phyloP scores from a whole-genome alignment of 495 filamentous ascomycete species.

The Durotheca rogersii region DNA sequence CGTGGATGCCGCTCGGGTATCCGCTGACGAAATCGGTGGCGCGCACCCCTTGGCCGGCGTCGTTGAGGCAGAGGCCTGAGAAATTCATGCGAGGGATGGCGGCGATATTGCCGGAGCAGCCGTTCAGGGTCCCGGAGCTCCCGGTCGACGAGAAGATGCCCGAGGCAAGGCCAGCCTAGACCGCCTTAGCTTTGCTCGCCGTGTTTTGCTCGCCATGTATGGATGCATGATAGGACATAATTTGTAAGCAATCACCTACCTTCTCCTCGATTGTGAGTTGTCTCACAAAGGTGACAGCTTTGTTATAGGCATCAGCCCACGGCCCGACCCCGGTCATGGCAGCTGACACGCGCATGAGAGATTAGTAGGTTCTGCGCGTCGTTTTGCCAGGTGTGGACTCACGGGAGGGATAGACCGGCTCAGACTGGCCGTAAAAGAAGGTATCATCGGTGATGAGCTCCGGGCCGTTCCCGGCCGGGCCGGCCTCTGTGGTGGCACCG shows the following conservation, averaged over 20 bases:
- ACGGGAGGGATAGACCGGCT: constrained; percentile 83
- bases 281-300: constrained; percentile 74
- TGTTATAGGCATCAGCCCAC: constrained; percentile 75
- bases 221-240: too few relatives aligned
- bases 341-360: constrained; percentile 48
- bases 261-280: constrained; percentile 85
- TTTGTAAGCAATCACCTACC: constrained; percentile 50
- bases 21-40: constrained; percentile 60
- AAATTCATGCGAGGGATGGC: constrained; percentile 56
- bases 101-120: constrained; percentile 53
- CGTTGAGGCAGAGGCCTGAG: constrained; percentile 61
- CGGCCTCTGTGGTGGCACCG: not conserved
- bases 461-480: constrained; percentile 16
- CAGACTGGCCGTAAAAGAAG: constrained; percentile 59
- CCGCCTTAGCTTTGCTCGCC: constrained; percentile 50
- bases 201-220: constrained; percentile 13
- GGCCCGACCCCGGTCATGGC: constrained; percentile 44
- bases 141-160: constrained; percentile 39
- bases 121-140: constrained; percentile 36
- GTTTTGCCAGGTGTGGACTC: constrained; percentile 64
- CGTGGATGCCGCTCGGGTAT: constrained; percentile 57
- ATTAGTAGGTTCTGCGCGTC: not conserved
- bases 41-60: constrained; percentile 62
- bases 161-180: constrained; percentile 52
- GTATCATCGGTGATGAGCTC: constrained; percentile 43